Evolutionary conservation across 495 filamentous ascomycete species (phyloP), one percentile per base, ranked within the genome.

Genomic region (Alectoria sarmentosa): DNA sequence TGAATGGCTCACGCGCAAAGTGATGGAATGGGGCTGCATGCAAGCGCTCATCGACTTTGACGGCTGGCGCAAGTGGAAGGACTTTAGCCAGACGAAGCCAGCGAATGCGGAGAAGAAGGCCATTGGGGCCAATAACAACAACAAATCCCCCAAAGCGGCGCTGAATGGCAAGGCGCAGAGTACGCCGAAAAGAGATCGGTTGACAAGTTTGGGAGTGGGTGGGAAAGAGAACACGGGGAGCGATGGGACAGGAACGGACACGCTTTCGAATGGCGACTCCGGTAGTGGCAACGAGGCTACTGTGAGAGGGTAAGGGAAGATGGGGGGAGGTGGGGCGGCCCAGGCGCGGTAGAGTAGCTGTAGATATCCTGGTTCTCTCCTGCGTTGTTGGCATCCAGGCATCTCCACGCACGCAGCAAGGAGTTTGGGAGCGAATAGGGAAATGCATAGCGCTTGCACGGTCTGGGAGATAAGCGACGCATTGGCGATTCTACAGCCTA

Each of bases 11-110:
- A 89, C 96, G 71, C 86, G 93, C 48, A 98, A 98, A 73, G 91
- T 98, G 48, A 96, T 93, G 73, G 94, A 98, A 83, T 98, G 94
- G 94, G 94, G 94, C 67, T 98, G 94, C 78, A 72, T 98, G 81
- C 94, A 98, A 80, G 95, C 95, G 26, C 79, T 98, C 61, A 98
- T 98, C 75, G 94, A 98, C 79, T 98, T 92, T 69, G 94, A 98
- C 71, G 94, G 94, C 61, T 98, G 94, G 94, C 86, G 92, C 52
- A 90, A 92, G 75, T 98, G 94, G 94, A 96, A 96, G 70, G 88
- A 91, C 66, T 92, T 86, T 70, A 79, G 83, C 36, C 71, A 64
- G 6, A 55, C 48, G n/a, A 62, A 65, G 28, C 17, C 65, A 6
- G 36, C 46, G 15, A 17, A 60, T n/a, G 26, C 30, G 21, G 60